Percentiles rank a stretch among this genome's conserved stretches.
Conservation (phyloP, 192 early-diverging fungal species). For the Backusella parvicylindrica region DNA sequence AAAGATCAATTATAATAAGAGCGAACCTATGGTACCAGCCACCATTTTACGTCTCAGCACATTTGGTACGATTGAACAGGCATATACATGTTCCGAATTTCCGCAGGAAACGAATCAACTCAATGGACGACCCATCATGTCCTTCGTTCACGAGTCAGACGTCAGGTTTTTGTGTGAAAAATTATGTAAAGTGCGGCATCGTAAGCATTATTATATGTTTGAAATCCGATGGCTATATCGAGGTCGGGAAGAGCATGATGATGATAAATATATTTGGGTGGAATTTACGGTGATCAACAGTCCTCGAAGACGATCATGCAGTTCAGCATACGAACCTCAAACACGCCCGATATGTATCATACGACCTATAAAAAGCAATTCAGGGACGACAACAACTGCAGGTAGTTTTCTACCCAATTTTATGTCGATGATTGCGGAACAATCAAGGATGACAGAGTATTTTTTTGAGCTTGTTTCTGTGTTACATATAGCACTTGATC, state of each 20-base stretch:
- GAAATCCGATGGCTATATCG: conserved; percentile 3
- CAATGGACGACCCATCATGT: conserved; percentile 22
- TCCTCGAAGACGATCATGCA: conserved; percentile 2
- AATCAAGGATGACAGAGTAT: background rate
- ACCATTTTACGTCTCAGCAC: conserved; percentile 15
- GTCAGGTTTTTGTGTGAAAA: conserved; percentile 7
- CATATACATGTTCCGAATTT: conserved; percentile 6
- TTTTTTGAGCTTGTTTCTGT: background rate
- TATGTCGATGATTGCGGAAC: background rate
- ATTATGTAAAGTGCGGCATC: background rate
- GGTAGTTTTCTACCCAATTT: background rate
- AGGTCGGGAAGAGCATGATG: background rate
- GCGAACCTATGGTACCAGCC: background rate
- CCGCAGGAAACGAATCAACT: background rate
- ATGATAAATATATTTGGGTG: background rate
- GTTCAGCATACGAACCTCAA: background rate
- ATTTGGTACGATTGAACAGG: conserved; percentile 22
- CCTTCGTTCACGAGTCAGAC: conserved; percentile 22
- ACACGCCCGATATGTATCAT: conserved; percentile 15
- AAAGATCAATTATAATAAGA: background rate
- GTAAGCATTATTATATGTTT: background rate
- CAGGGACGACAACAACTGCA: background rate
- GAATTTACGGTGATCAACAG: conserved; percentile 10
- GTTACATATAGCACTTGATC: background rate
- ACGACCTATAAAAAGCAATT: background rate